Evolutionary conservation across 208 protist species (phyloP).

Genomic region (Phytomonas francai): DNA sequence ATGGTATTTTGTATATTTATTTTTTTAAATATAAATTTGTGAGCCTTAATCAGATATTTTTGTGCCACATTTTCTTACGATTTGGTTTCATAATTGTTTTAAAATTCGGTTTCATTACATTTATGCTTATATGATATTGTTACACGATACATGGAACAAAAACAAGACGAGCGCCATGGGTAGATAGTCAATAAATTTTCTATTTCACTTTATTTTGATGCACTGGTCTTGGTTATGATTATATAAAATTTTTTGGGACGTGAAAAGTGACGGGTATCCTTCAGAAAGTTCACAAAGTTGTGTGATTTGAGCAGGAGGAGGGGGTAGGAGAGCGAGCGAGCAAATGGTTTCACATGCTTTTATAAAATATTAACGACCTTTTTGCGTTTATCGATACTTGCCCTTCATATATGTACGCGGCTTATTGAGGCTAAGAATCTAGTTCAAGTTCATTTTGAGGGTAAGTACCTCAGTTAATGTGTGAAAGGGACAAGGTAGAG

Average conservation of each 20-base stretch:
- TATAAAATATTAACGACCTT: background rate
- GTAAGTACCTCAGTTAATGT: background rate
- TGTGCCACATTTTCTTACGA: background rate
- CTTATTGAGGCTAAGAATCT: background rate
- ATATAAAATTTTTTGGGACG: background rate
- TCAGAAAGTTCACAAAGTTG: background rate
- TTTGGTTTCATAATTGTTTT: background rate
- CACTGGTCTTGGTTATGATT: background rate
- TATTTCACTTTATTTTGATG: background rate
- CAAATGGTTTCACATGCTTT: background rate
- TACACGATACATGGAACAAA: background rate
- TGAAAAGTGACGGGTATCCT: background rate
- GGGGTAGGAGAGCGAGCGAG: background rate
- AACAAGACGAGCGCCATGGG: background rate
- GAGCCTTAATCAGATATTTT: background rate
- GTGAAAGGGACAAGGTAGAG: background rate
- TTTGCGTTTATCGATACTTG: background rate
- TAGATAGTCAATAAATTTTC: background rate
- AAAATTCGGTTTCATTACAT: background rate
- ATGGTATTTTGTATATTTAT: constrained; percentile 2
- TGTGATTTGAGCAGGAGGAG: background rate
- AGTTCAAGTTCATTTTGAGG: background rate
- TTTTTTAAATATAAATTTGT: constrained; percentile 2
- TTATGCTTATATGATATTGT: background rate
- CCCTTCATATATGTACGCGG: background rate